These are phyloP conservation scores for Pleurotus ostreatus DNA, from an alignment of 768 basidiomycete genomes.

Conservation along the genomic window DNA sequence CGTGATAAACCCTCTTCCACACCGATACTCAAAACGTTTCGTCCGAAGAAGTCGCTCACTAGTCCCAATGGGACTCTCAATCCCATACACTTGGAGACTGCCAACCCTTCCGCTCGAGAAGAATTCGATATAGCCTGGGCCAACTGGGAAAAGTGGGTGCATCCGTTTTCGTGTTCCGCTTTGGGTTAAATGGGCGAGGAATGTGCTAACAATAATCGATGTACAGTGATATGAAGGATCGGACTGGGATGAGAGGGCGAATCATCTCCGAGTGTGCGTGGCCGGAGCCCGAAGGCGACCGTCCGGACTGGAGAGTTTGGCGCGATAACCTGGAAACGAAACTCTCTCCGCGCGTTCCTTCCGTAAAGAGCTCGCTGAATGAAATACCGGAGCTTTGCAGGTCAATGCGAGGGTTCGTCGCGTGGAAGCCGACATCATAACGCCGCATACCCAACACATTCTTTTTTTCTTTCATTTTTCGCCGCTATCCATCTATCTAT, in stretches of 20 bases:
- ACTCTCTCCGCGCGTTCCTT: neutral
- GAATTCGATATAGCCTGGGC: slow-evolving; percentile 66
- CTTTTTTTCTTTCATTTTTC: too few species aligned
- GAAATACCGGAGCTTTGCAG: slow-evolving; percentile 32
- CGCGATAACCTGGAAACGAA: slow-evolving; percentile 32
- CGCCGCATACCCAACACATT: neutral
- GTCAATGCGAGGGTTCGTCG: slow-evolving; percentile 54
- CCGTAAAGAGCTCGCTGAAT: slow-evolving; percentile 8
- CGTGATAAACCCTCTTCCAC: slow-evolving; percentile 28
- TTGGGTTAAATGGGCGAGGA: neutral
- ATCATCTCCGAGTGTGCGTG: slow-evolving; percentile 47
- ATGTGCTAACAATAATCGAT: slow-evolving; percentile 4
- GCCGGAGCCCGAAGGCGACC: slow-evolving; percentile 43
- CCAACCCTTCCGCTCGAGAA: slow-evolving; percentile 36
- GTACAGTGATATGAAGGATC: slow-evolving; percentile 71
- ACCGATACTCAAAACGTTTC: slow-evolving; percentile 31
- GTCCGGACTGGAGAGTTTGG: slow-evolving; percentile 53
- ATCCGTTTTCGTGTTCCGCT: neutral
- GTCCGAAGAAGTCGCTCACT: slow-evolving; percentile 10
- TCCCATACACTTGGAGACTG: slow-evolving; percentile 11
- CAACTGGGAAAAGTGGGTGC: slow-evolving; percentile 60
- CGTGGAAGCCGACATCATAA: slow-evolving; percentile 32
- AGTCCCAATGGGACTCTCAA: slow-evolving; percentile 16
- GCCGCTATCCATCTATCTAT: too few species aligned
- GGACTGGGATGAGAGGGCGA: slow-evolving; percentile 54